A percentile compares a stretch with the other conserved stretches of the same genome.
Conservation (phyloP, 306 rosid species). For the Prunus dulcis region DNA sequence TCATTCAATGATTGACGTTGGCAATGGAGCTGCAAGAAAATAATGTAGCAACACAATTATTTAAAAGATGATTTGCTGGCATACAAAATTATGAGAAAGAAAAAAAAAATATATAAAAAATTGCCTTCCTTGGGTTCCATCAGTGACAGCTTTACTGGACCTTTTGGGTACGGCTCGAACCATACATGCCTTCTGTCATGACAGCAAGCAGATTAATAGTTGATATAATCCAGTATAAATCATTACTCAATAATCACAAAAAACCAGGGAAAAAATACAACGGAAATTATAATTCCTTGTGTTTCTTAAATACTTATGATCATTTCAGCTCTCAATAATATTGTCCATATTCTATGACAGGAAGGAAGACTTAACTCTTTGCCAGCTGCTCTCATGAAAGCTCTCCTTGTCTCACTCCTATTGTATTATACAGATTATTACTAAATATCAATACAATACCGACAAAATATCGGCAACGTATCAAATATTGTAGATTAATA, state of each 20-base stretch:
- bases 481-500: too few relatives aligned
- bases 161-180: conserved; percentile 21
- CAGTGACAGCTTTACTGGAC: conserved; percentile 39
- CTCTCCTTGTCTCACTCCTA: background rate
- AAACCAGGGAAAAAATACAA: background rate
- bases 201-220: conserved; percentile 29
- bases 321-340: background rate
- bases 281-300: too few relatives aligned
- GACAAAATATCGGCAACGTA: too few relatives aligned
- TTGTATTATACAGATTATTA: too few relatives aligned
- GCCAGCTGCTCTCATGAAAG: background rate
- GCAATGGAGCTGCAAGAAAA: conserved; percentile 28
- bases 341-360: too few relatives aligned
- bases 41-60: conserved; percentile 23
- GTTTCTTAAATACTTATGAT: background rate
- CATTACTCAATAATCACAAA: conserved; percentile 6
- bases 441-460: too few relatives aligned
- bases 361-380: too few relatives aligned
- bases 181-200: conserved; percentile 41
- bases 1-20: background rate
- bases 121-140: conserved; percentile 8
- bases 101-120: background rate
- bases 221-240: background rate
- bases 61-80: conserved; percentile 4
- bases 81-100: background rate